These are phyloP conservation scores for Botrytis fabae DNA, from an alignment of 2,329 filamentous ascomycete species.

Conservation along the genomic window DNA sequence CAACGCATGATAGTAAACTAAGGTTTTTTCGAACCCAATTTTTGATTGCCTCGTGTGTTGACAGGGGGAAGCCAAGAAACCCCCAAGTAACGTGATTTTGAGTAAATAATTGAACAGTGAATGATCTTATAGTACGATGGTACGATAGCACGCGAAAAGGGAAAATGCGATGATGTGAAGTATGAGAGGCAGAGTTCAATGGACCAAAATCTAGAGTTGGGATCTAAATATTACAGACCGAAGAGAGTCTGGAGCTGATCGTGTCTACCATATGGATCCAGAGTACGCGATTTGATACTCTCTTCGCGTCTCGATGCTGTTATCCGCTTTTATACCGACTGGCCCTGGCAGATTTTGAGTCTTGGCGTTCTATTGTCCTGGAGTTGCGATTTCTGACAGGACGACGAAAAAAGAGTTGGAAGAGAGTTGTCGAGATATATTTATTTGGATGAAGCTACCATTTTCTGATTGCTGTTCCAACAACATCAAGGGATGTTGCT, in stretches of 20 bases:
- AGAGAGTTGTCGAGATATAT: background rate
- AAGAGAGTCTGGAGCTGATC: background rate
- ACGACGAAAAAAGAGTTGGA: background rate
- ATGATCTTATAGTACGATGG: background rate
- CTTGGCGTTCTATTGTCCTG: background rate
- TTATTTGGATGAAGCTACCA: background rate
- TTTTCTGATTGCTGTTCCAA: background rate
- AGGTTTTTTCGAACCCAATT: background rate
- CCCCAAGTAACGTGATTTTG: slow-evolving; percentile 3
- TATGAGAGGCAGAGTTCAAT: background rate
- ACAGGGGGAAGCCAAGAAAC: background rate
- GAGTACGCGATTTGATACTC: slow-evolving; percentile 10
- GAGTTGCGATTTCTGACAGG: background rate
- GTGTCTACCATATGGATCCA: background rate
- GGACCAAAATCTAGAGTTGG: background rate
- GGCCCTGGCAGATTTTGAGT: background rate
- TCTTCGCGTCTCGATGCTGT: slow-evolving; percentile 1
- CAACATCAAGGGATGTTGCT: background rate
- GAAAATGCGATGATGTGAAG: background rate
- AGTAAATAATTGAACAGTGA: background rate
- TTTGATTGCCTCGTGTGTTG: background rate
- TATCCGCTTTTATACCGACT: background rate
- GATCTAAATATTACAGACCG: background rate
- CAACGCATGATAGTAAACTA: background rate
- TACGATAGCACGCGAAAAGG: background rate